A percentile compares a stretch with the other conserved stretches of the same genome.
Evolutionary conservation across 2,329 filamentous ascomycete genomes (phyloP).

Genomic region (Beauveria bassiana): DNA sequence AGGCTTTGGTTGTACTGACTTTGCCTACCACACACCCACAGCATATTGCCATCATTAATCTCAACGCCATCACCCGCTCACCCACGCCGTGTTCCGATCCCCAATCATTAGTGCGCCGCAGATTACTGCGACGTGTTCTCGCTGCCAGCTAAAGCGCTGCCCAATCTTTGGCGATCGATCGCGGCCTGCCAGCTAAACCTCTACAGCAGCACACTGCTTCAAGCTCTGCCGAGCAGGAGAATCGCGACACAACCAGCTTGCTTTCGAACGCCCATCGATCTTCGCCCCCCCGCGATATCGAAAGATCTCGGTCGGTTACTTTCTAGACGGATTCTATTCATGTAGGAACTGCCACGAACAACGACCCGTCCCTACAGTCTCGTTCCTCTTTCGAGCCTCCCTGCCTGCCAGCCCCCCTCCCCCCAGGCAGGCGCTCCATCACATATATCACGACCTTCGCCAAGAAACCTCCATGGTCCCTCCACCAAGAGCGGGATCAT

Average conservation of each 20-base stretch:
- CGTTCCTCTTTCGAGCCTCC: conserved; percentile 23
- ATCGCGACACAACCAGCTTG: conserved; percentile 1
- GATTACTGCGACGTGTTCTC: not conserved
- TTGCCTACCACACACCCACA: conserved; percentile 9
- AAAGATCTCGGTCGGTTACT: conserved; percentile 13
- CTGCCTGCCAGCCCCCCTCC: conserved; percentile 27
- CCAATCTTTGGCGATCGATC: not conserved
- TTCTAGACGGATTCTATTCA: conserved; percentile 19
- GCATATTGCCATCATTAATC: conserved; percentile 4
- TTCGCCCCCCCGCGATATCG: conserved; percentile 5
- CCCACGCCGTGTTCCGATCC: not conserved
- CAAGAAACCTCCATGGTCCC: conserved; percentile 47
- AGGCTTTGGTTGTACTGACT: conserved; percentile 7
- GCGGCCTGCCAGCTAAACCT: not conserved
- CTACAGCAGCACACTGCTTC: not conserved
- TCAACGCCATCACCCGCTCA: not conserved
- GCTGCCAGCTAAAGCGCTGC: not conserved
- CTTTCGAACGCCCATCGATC: not conserved
- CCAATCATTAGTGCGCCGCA: not conserved
- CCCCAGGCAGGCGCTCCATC: conserved; percentile 29
- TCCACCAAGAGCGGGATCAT: conserved; percentile 55
- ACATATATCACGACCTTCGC: conserved; percentile 22
- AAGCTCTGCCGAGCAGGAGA: conserved; percentile 1
- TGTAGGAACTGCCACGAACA: conserved; percentile 26
- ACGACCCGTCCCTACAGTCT: conserved; percentile 20